These are phyloP conservation scores for Fragaria vesca DNA, from an alignment of 306 rosid species.

Conservation along the genomic window DNA sequence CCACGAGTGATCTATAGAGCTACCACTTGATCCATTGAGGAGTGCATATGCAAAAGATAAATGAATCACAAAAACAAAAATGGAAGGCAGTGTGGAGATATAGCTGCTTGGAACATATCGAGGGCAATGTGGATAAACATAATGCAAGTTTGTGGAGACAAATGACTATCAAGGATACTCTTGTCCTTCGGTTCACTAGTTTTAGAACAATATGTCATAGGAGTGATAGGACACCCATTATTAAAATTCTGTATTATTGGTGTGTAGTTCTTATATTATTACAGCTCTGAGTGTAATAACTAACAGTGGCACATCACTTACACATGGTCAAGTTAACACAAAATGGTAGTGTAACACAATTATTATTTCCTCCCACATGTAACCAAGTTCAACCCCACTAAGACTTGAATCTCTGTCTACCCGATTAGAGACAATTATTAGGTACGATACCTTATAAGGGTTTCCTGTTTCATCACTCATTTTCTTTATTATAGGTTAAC, in stretches of 20 bases:
- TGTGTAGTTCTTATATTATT: neutral
- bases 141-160: neutral
- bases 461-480: neutral
- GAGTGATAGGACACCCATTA: neutral
- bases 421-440: neutral
- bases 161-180: neutral
- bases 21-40: neutral
- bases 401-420: neutral
- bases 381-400: neutral
- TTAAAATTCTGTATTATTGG: neutral
- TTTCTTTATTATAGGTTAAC: neutral
- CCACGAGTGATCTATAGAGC: neutral
- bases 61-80: too few species aligned
- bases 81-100: neutral
- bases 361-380: neutral
- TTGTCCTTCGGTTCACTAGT: conserved; percentile 2
- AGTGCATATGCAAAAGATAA: neutral
- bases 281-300: neutral
- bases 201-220: neutral
- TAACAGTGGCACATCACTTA: neutral
- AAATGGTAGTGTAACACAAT: neutral
- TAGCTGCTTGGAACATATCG: neutral
- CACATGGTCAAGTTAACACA: neutral
- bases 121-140: neutral
- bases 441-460: neutral